Evolutionary conservation across 768 basidiomycete genomes (phyloP).

Genomic region (Leucocoprinus leucothites): DNA sequence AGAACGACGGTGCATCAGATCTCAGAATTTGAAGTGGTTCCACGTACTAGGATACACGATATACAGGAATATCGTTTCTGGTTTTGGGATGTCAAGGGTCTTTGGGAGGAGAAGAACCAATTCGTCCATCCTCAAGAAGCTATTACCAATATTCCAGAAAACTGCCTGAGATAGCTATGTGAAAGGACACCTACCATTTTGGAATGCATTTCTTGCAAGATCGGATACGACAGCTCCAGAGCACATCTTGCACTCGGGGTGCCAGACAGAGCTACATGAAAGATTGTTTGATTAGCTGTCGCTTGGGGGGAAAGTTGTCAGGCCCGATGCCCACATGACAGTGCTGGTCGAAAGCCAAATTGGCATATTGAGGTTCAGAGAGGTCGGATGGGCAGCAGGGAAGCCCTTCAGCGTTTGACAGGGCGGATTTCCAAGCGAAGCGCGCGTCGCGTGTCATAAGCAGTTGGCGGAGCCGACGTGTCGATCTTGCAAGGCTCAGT

Average conservation of each 20-base stretch:
- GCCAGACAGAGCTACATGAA: conserved; percentile 29
- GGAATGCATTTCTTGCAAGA: conserved; percentile 33
- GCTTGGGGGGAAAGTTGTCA: conserved; percentile 1
- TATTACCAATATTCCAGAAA: conserved; percentile 10
- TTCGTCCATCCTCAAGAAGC: conserved; percentile 28
- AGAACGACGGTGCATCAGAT: not conserved
- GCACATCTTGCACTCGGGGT: conserved; percentile 26
- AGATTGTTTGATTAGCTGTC: not conserved
- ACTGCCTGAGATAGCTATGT: not conserved
- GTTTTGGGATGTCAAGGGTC: conserved; percentile 22
- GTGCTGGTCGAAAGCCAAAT: conserved; percentile 40
- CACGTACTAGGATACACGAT: conserved; percentile 22
- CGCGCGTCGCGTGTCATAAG: conserved; percentile 30
- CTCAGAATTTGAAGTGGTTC: not conserved
- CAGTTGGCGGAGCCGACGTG: conserved; percentile 35
- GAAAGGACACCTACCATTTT: conserved; percentile 23
- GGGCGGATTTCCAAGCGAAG: conserved; percentile 34
- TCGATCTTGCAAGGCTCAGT: conserved; percentile 41
- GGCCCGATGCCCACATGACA: conserved; percentile 36
- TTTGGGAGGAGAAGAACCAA: conserved; percentile 23
- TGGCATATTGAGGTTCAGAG: conserved; percentile 40
- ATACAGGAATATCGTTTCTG: conserved; percentile 29
- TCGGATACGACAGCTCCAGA: conserved; percentile 35
- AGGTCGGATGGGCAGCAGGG: conserved; percentile 44
- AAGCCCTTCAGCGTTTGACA: conserved; percentile 30